These are phyloP conservation scores for Colletotrichum eremochloae DNA, from an alignment of 2,329 filamentous ascomycete species.

Conservation along the genomic window DNA sequence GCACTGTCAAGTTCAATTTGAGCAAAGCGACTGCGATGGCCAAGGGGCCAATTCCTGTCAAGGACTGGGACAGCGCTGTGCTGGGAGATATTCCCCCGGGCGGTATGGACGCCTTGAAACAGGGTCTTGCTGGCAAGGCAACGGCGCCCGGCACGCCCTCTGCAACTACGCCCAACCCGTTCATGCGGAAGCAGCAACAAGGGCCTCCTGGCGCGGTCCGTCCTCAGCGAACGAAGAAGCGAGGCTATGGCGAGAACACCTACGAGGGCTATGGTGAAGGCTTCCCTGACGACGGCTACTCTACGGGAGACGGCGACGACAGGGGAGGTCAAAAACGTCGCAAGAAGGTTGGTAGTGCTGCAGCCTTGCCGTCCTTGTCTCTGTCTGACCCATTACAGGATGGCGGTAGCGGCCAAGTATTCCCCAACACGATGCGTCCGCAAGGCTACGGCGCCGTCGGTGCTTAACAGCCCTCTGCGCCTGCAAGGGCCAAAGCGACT, in stretches of 20 bases:
- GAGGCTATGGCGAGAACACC: conserved; percentile 80
- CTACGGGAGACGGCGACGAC: conserved; percentile 79
- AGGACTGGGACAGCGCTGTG: conserved; percentile 69
- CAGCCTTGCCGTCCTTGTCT: conserved; percentile 44
- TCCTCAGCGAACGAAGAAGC: conserved; percentile 78
- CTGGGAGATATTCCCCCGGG: conserved; percentile 67
- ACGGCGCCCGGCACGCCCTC: conserved; percentile 68
- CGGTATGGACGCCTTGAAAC: conserved; percentile 55
- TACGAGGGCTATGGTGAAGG: conserved; percentile 82
- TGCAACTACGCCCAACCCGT: conserved; percentile 47
- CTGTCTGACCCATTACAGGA: conserved; percentile 63
- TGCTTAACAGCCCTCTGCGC: conserved; percentile 54
- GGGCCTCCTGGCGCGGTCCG: conserved; percentile 52
- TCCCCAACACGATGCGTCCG: conserved; percentile 60
- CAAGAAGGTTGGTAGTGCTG: conserved; percentile 68
- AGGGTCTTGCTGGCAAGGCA: conserved; percentile 58
- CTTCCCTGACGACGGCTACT: conserved; percentile 79
- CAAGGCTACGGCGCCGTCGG: conserved; percentile 71
- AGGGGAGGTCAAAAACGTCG: conserved; percentile 69
- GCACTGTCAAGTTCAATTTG: conserved; percentile 58
- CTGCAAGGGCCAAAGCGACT: conserved; percentile 14
- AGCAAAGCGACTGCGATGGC: conserved; percentile 68
- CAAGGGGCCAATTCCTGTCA: conserved; percentile 68
- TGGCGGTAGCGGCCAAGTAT: conserved; percentile 56
- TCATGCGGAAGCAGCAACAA: conserved; percentile 40